Conservation (phyloP, 441 rosid species). For the Rhodomyrtus psidioides region DNA sequence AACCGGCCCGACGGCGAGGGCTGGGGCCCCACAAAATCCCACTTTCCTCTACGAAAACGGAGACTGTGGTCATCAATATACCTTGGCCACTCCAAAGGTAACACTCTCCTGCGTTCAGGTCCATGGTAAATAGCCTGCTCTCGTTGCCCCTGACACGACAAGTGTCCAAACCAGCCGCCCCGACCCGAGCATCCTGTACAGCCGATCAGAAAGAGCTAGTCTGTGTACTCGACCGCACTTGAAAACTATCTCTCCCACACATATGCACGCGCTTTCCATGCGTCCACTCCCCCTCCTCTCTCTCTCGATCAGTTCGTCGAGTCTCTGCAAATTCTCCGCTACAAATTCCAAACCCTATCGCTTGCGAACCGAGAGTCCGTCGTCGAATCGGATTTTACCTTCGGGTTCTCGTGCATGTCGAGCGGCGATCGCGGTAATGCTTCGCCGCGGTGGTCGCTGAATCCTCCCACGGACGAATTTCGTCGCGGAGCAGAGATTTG, state of each 20-base stretch:
- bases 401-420: neutral
- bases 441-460: neutral
- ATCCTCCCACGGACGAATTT: neutral
- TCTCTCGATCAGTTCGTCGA: neutral
- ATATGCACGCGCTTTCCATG: neutral
- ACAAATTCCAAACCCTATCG: neutral
- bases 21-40: neutral
- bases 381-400: neutral
- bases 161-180: neutral
- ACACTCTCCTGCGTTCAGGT: neutral
- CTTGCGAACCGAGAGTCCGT: neutral
- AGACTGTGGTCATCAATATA: neutral
- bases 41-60: neutral
- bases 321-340: neutral
- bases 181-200: too few species aligned
- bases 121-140: accelerated
- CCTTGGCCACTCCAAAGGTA: too few species aligned
- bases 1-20: too few species aligned
- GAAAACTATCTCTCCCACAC: neutral
- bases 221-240: neutral
- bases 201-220: neutral
- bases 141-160: accelerated
- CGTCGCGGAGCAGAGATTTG: neutral
- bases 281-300: neutral
- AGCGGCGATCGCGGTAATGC: neutral